Evolutionary conservation across 352 stramenopile species (phyloP).

Genomic region (Pythium apleroticum): DNA sequence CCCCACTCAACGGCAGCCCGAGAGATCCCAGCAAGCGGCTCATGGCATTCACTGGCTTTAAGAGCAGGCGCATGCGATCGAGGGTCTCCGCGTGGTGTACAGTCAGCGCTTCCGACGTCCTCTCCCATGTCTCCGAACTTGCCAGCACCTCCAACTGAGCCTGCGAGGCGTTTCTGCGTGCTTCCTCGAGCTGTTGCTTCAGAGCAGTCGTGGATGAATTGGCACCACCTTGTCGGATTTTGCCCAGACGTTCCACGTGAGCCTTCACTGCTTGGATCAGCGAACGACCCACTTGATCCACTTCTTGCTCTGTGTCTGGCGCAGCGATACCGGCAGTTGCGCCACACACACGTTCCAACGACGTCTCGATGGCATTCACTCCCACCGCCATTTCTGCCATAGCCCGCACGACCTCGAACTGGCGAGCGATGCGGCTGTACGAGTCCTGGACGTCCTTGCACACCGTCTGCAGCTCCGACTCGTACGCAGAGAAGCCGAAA

Average conservation of each 20-base stretch:
- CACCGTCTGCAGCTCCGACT: slow-evolving; percentile 15
- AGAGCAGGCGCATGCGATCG: neutral
- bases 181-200: slow-evolving; percentile 16
- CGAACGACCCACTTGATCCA: slow-evolving; percentile 15
- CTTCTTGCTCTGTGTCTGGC: neutral
- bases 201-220: neutral
- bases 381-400: slow-evolving; percentile 18
- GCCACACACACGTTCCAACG: slow-evolving; percentile 3
- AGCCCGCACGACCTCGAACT: slow-evolving; percentile 15
- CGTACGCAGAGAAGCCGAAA: slow-evolving; percentile 10
- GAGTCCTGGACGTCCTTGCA: slow-evolving; percentile 21
- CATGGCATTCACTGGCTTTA: slow-evolving; percentile 1
- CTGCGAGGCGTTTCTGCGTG: neutral
- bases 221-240: neutral
- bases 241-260: neutral
- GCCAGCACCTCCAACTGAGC: slow-evolving; percentile 3
- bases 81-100: neutral
- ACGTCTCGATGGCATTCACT: slow-evolving; percentile 15
- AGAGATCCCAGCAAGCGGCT: neutral
- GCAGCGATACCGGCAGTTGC: neutral
- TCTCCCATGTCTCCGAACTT: neutral
- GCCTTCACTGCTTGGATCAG: neutral
- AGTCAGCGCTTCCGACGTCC: neutral
- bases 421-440: slow-evolving; percentile 14
- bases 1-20: neutral